Base-by-base conservation (phyloP, 2,329 filamentous ascomycete species). In the Teratosphaeria zuluensis region DNA sequence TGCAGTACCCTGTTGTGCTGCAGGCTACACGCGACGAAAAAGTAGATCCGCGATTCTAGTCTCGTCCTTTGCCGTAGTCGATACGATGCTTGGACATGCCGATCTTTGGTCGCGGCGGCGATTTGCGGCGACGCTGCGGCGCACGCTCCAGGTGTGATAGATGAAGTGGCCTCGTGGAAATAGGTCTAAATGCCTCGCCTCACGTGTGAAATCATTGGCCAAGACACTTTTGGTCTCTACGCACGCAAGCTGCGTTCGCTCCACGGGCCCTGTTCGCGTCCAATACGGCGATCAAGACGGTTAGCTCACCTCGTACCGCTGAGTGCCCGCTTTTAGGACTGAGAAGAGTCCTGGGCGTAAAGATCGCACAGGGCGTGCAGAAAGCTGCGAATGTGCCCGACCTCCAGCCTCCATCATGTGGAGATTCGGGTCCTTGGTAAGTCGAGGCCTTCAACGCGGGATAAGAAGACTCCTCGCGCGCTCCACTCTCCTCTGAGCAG, bases 401-500 rank as follows among this genome's bases (percentile, higher is more conserved):
- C 11, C 12, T 16, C 33, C 11, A 38, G 8, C 11, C 42, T 14
- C 16, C 42, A 19, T 4, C 42, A 3, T 21, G 42, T 48, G 42
- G 19, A 48, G n/a, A 48, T 5, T 21, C n/a, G 11, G 4, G 7
- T 7, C 16, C 33, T 35, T 14, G 2, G 19, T 14, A 28, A 42
- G 16, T 4, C 19, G 7, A n/a, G 33, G 19, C 19, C 19, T 35
- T 72, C 69, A 72, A 19, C 64, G 66, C 28, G 68, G 65, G 19
- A 72, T 76, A 61, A 91, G 68, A 69, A 92, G 69, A 3, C 78
- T 77, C 69, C 84, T 82, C 4, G 89, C 87, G 63, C 86, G 79
- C 69, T 90, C 87, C 65, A 94, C 88, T 66, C 88, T 78, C 54
- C 76, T 79, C 68, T 92, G 80, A 19, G 88, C 88, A 38, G 81